Evolutionary conservation across 306 rosid genomes (phyloP), one percentile per base, ranked within the genome.

Genomic region (Quercus mongolica): DNA sequence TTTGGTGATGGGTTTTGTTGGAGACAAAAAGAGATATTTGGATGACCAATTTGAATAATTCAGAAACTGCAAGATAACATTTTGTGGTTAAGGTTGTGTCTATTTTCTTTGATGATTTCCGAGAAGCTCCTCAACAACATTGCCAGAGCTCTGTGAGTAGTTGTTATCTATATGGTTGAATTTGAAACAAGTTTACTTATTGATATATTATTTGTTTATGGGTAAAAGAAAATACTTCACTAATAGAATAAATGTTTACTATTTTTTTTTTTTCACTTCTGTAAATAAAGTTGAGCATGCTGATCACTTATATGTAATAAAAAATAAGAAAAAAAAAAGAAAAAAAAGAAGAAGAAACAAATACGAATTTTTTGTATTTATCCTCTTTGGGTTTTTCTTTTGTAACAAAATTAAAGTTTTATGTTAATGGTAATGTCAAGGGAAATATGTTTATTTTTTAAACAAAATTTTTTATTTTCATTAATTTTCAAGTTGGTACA

Each of bases 11-110:
- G 71, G 28, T 74, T 59, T 35, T 78, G 62, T 74, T 44, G 74
- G 31, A 52, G 26, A 64, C 49, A 91, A 76, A 93, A 91, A 75
- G 92, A 93, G 78, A 38, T 38, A 38, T 38, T 38, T 38, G 46
- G 11, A 38, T 38, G 3, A 38, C 11, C 46, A 38, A 0, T 93
- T 91, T 82, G 74, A 63, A 57, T 92, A 91, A 86, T 91, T 38
- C 84, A 85, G 85, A 87, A 87, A 78, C 86, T 93, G 54, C 92
- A 90, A 62, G 94, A 93, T 63, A 87, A 71, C 76, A 91, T 78
- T 76, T 93, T 79, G 94, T 90, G 76, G 44, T 80, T n/a, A 94
- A 93, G 83, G 94, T 91, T 76, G 85, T 89, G 19, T 81, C 87
- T 35, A 87, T 93, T 81, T 93, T 85, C 83, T 89, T 91, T 84